Evolutionary conservation across 768 basidiomycete species (phyloP).

Genomic region (Podaxis carcinomalis): DNA sequence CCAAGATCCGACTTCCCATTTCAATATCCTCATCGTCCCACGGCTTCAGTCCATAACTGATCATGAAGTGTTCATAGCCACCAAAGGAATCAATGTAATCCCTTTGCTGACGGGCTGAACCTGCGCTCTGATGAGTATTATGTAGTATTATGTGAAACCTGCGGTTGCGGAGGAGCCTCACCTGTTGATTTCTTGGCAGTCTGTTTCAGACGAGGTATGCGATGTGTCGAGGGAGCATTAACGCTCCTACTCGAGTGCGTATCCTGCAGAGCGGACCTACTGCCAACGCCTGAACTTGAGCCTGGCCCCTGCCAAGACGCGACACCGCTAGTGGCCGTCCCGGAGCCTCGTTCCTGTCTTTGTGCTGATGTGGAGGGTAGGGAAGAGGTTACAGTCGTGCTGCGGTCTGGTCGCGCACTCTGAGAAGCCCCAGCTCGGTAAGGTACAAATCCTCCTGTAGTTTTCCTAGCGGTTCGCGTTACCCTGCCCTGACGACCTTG

Average conservation of each 20-base stretch:
- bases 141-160: neutral
- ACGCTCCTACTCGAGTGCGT: neutral
- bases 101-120: neutral
- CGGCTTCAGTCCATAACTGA: neutral
- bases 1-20: neutral
- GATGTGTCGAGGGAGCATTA: neutral
- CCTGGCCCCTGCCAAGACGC: no score
- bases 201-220: constrained; percentile 1
- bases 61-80: neutral
- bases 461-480: constrained; percentile 1
- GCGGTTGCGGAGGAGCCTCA: neutral
- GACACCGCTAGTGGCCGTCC: no score
- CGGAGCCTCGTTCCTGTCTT: neutral
- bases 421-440: no score
- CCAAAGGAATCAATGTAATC: neutral
- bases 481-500: neutral
- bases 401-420: no score
- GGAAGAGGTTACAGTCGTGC: neutral
- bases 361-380: neutral
- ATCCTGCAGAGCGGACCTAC: no score
- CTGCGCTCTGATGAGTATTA: neutral
- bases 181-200: neutral
- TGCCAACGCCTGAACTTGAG: no score
- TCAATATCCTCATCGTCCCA: neutral
- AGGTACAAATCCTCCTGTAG: neutral